Evolutionary conservation across 768 basidiomycete species (phyloP).

Genomic region (Mycena epipterygia): DNA sequence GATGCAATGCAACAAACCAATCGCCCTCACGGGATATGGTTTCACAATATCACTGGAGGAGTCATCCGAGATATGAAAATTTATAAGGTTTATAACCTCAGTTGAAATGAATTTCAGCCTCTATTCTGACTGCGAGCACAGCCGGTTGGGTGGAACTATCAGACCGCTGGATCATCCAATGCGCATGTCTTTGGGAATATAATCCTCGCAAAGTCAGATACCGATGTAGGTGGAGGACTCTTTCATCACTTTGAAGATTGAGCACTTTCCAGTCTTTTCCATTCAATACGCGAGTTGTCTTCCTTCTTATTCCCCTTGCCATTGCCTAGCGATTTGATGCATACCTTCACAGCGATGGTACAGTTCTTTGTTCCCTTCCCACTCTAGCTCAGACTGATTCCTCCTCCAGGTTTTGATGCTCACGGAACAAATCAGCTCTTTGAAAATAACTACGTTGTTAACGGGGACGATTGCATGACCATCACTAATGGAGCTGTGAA

Average conservation of each 20-base stretch:
- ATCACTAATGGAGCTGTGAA: conserved; percentile 53
- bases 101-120: conserved; percentile 23
- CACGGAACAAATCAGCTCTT: conserved; percentile 49
- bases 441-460: conserved; percentile 53
- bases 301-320: conserved; percentile 15
- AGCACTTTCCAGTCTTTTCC: conserved; percentile 38
- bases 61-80: conserved; percentile 53
- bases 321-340: conserved; percentile 11
- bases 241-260: conserved; percentile 20
- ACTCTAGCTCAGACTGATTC: conserved; percentile 38
- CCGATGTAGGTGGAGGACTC: conserved; percentile 21
- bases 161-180: conserved; percentile 47
- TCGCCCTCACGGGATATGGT: conserved; percentile 51
- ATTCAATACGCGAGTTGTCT: conserved; percentile 36
- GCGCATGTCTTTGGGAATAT: conserved; percentile 51
- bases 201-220: conserved; percentile 51
- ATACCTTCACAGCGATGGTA: conserved; percentile 25
- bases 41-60: conserved; percentile 49
- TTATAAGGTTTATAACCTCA: conserved; percentile 31
- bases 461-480: conserved; percentile 57
- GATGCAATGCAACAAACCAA: conserved; percentile 51
- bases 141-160: conserved; percentile 56
- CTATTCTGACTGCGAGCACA: conserved; percentile 18
- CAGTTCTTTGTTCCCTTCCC: conserved; percentile 18
- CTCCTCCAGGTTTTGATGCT: conserved; percentile 23